phyloP scores from a whole-genome alignment of 2,329 filamentous ascomycete genomes.

The Fusarium longipes region DNA sequence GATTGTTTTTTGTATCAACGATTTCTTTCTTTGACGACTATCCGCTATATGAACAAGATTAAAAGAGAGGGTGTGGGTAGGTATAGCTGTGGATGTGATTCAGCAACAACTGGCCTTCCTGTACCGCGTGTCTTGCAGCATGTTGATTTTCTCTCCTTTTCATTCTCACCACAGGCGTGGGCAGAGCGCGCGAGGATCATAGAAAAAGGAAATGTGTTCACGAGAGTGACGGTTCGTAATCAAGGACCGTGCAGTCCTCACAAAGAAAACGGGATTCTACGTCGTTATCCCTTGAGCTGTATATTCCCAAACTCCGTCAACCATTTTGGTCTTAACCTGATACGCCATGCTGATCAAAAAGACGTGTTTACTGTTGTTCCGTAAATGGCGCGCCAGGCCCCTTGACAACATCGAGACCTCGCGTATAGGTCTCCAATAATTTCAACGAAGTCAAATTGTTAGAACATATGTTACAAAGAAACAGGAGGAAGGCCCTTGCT shows the following conservation, averaged over 20 bases:
- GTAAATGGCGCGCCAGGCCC: slow-evolving; percentile 42
- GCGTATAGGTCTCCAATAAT: slow-evolving; percentile 15
- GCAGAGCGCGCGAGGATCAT: slow-evolving; percentile 25
- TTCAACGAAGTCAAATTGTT: slow-evolving; percentile 36
- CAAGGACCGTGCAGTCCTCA: slow-evolving; percentile 21
- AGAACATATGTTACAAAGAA: slow-evolving; percentile 38
- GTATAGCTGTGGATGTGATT: slow-evolving; percentile 25
- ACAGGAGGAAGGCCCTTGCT: slow-evolving; percentile 27
- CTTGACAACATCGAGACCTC: slow-evolving; percentile 11
- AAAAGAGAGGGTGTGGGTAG: slow-evolving; percentile 6
- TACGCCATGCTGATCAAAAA: slow-evolving; percentile 47
- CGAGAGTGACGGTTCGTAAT: slow-evolving; percentile 22
- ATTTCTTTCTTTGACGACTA: slow-evolving; percentile 4
- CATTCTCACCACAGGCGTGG: slow-evolving; percentile 28
- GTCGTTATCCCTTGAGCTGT: slow-evolving; percentile 28
- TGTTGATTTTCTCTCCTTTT: slow-evolving; percentile 13
- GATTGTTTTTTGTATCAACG: slow-evolving; percentile 20
- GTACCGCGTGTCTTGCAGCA: background rate
- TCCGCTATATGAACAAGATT: slow-evolving; percentile 6
- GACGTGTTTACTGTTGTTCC: slow-evolving; percentile 34
- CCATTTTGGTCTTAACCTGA: slow-evolving; percentile 36
- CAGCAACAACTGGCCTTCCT: slow-evolving; percentile 11
- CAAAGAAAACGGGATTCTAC: slow-evolving; percentile 36
- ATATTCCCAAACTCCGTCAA: slow-evolving; percentile 40
- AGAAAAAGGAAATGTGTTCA: slow-evolving; percentile 22